Conservation (phyloP, 768 basidiomycete species). For the Auricularia sp. region DNA sequence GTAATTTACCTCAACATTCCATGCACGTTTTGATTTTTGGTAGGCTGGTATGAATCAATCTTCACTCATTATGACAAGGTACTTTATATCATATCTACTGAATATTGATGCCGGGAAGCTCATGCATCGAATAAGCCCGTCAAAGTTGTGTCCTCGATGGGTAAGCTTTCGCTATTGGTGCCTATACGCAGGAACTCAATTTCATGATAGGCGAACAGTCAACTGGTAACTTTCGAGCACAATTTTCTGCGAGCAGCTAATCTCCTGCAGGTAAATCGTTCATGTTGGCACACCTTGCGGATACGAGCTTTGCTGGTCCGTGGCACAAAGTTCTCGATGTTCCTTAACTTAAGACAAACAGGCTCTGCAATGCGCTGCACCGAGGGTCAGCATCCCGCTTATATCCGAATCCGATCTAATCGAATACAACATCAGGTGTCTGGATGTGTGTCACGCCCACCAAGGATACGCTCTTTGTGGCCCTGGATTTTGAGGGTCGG, state of each 20-base stretch:
- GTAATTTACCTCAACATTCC: background rate
- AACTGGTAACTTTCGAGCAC: background rate
- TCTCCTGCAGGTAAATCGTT: background rate
- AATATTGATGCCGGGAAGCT: background rate
- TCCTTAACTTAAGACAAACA: constrained; percentile 16
- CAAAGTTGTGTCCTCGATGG: constrained; percentile 61
- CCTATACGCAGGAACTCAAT: background rate
- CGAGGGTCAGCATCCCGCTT: constrained; percentile 16
- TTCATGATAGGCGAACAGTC: background rate
- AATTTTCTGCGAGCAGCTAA: background rate
- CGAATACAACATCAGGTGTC: constrained; percentile 27
- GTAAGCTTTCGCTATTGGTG: constrained; percentile 12
- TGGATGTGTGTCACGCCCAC: constrained; percentile 63
- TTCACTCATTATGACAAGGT: constrained; percentile 42
- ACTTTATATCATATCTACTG: background rate
- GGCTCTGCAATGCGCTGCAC: constrained; percentile 60
- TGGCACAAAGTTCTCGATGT: background rate
- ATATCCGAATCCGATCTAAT: background rate
- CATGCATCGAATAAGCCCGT: constrained; percentile 34
- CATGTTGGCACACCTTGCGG: constrained; percentile 44
- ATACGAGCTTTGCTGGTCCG: constrained; percentile 39
- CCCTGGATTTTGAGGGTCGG: constrained; percentile 55
- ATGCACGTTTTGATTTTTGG: constrained; percentile 23
- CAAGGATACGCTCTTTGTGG: constrained; percentile 41
- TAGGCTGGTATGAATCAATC: constrained; percentile 54